These are phyloP conservation scores for Arxiozyma telluris DNA, from an alignment of 1,139 yeast species.

Conservation along the genomic window DNA sequence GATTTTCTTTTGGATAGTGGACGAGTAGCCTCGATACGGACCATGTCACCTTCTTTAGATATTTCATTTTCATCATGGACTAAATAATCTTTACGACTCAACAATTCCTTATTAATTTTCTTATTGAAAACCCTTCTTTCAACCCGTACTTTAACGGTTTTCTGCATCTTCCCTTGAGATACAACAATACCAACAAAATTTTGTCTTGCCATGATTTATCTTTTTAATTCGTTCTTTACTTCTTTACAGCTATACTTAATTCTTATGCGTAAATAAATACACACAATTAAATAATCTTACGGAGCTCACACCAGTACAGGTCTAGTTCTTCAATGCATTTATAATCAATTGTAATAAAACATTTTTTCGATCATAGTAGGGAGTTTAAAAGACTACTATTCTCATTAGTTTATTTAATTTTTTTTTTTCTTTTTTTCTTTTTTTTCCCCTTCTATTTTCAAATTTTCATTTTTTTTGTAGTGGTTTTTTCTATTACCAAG, in stretches of 20 bases:
- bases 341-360: too few species aligned
- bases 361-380: too few species aligned
- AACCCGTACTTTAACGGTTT: constrained; percentile 90
- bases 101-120: constrained; percentile 64
- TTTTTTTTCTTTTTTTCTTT: too few species aligned
- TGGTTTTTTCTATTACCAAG: too few species aligned
- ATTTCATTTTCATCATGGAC: constrained; percentile 92
- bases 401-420: too few species aligned
- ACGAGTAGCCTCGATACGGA: constrained; percentile 83
- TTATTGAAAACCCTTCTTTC: constrained; percentile 61
- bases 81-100: constrained; percentile 72
- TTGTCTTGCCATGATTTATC: constrained; percentile 62
- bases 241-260: not conserved
- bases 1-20: constrained; percentile 75
- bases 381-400: too few species aligned
- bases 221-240: not conserved
- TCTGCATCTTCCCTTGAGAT: constrained; percentile 92
- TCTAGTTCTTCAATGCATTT: too few species aligned
- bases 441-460: too few species aligned
- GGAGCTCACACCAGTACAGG: not conserved
- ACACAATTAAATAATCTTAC: not conserved
- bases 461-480: too few species aligned
- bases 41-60: constrained; percentile 92
- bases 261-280: not conserved
- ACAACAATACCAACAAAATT: constrained; percentile 87